A percentile compares a stretch with the other conserved stretches of the same genome.
Conservation (phyloP, 768 basidiomycete genomes). For the Termitomyces sp. region DNA sequence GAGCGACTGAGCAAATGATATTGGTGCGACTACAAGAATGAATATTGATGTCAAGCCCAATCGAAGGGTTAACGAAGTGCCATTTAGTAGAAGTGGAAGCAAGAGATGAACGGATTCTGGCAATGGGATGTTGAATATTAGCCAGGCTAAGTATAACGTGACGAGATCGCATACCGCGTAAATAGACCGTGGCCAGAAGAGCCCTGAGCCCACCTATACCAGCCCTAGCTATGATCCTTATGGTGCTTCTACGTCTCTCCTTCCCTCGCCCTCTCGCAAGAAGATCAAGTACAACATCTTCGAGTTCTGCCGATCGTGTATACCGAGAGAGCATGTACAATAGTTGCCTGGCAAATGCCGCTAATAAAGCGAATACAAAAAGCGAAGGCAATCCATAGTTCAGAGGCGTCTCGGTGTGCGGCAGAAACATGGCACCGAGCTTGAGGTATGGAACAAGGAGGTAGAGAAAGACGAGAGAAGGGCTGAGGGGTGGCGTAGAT, state of each 20-base stretch:
- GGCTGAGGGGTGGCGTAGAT: constrained; percentile 51
- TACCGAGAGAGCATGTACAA: constrained; percentile 81
- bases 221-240: constrained; percentile 43
- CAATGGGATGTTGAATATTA: constrained; percentile 11
- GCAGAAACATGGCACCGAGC: constrained; percentile 63
- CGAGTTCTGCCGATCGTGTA: constrained; percentile 58
- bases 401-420: constrained; percentile 46
- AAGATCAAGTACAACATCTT: constrained; percentile 62
- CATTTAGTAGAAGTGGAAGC: constrained; percentile 44
- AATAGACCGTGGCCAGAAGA: constrained; percentile 56
- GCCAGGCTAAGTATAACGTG: constrained; percentile 2
- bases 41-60: constrained; percentile 38
- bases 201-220: constrained; percentile 45
- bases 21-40: constrained; percentile 42
- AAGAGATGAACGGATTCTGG: constrained; percentile 55
- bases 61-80: constrained; percentile 30
- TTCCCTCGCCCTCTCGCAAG: constrained; percentile 57
- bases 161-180: constrained; percentile 51
- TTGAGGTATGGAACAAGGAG: constrained; percentile 68
- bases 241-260: constrained; percentile 39
- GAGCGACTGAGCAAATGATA: constrained; percentile 55
- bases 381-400: constrained; percentile 48
- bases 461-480: constrained; percentile 62
- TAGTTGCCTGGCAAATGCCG: constrained; percentile 62
- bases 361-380: constrained; percentile 50